Conservation (phyloP, 1,139 yeast species). For the Saccharomyces hybrid region DNA sequence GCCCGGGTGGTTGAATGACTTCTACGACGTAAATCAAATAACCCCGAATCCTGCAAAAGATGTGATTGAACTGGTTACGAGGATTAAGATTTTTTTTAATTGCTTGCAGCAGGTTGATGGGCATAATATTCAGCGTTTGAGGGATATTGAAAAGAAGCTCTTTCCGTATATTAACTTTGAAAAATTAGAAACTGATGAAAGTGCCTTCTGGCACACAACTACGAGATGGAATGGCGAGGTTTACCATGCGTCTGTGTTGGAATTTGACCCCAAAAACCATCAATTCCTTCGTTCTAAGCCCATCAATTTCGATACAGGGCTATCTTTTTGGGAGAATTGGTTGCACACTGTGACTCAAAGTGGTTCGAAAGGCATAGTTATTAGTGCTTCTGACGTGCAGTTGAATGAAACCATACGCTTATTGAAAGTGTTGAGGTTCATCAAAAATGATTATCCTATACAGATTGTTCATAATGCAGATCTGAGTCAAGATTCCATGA, state of each 20-base stretch:
- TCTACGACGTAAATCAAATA: neutral
- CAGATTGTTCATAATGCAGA: neutral
- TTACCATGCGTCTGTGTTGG: neutral
- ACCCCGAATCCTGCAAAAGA: neutral
- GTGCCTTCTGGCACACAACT: neutral
- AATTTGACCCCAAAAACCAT: neutral
- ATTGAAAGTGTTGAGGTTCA: neutral
- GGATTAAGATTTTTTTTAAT: neutral
- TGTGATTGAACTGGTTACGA: neutral
- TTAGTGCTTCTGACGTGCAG: neutral
- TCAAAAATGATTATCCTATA: slow-evolving; percentile 2
- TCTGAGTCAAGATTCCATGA: neutral
- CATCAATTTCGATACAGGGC: neutral
- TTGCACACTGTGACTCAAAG: neutral
- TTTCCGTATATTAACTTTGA: neutral
- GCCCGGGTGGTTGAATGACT: neutral
- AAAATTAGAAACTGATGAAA: neutral
- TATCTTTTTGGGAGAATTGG: neutral
- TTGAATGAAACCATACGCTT: neutral
- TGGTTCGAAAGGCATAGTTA: slow-evolving; percentile 3
- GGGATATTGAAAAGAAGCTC: neutral
- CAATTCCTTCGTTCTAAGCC: neutral
- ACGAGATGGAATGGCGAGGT: neutral
- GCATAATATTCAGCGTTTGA: neutral
- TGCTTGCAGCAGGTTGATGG: neutral